phyloP scores from a whole-genome alignment of 2,329 filamentous ascomycete species.

The Zasmidium angulare region DNA sequence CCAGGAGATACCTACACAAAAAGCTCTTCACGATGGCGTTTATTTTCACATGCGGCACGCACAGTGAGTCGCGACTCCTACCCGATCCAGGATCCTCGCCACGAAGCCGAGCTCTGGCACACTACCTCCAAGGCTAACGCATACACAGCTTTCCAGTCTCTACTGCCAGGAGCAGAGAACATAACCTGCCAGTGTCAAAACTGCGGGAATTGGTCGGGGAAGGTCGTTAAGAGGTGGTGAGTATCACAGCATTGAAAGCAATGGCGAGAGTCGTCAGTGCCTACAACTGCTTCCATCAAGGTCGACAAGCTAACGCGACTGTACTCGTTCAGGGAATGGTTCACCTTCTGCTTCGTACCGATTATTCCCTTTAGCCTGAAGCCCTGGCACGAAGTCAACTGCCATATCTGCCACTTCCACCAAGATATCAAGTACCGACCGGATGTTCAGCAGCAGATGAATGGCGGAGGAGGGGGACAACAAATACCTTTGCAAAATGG shows the following conservation, averaged over 20 bases:
- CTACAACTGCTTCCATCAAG: constrained; percentile 10
- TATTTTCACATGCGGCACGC: constrained; percentile 53
- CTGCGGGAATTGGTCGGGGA: constrained; percentile 51
- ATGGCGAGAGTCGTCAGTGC: no score
- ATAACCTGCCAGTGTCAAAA: constrained; percentile 54
- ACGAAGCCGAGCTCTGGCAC: neutral
- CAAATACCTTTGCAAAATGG: constrained; percentile 37
- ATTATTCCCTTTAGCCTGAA: constrained; percentile 67
- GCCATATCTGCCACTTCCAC: constrained; percentile 73
- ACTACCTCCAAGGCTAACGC: constrained; percentile 9
- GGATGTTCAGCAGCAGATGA: constrained; percentile 39
- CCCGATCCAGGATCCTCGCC: neutral
- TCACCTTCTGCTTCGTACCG: constrained; percentile 60
- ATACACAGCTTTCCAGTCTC: constrained; percentile 45
- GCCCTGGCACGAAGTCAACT: constrained; percentile 61
- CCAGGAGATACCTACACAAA: neutral
- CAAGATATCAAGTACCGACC: constrained; percentile 55
- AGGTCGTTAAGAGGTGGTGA: constrained; percentile 47
- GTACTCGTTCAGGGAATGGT: constrained; percentile 55
- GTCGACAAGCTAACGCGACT: constrained; percentile 4
- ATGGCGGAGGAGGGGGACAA: constrained; percentile 26
- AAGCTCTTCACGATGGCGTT: constrained; percentile 33
- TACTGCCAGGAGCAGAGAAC: constrained; percentile 49
- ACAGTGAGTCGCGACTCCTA: constrained; percentile 38
- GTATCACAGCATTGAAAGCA: constrained; percentile 5